Evolutionary conservation across 2,329 filamentous ascomycete genomes (phyloP).

Genomic region (Alternaria atra): DNA sequence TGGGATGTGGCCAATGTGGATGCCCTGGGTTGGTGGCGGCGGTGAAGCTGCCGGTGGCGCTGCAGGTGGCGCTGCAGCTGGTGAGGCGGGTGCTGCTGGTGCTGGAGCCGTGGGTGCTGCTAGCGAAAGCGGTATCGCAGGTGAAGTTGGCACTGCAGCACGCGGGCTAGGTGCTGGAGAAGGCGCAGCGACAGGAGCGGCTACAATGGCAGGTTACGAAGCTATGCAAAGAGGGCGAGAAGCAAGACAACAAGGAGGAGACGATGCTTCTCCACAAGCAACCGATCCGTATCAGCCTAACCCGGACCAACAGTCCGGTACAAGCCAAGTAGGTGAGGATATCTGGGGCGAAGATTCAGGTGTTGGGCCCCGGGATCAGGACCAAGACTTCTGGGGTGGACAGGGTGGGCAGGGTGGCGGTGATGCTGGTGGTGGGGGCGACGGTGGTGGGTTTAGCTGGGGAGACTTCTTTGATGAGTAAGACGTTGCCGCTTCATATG

Average conservation of each 20-base stretch:
- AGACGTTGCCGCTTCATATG: background rate
- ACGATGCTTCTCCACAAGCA: constrained; percentile 41
- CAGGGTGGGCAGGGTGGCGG: constrained; percentile 42
- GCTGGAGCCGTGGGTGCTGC: constrained; percentile 54
- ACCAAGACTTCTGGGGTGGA: constrained; percentile 43
- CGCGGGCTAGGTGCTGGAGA: constrained; percentile 52
- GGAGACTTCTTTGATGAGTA: constrained; percentile 37
- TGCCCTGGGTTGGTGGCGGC: constrained; percentile 57
- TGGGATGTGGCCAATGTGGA: constrained; percentile 59
- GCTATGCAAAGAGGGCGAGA: constrained; percentile 65
- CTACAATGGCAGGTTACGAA: constrained; percentile 70
- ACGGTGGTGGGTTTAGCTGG: constrained; percentile 35
- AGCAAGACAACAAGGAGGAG: constrained; percentile 25
- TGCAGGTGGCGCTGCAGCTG: constrained; percentile 54
- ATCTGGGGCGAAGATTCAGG: constrained; percentile 45
- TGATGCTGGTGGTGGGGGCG: constrained; percentile 40
- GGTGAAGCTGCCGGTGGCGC: constrained; percentile 47
- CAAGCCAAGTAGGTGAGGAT: constrained; percentile 31
- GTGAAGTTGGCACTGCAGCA: constrained; percentile 61
- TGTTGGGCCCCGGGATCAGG: constrained; percentile 26
- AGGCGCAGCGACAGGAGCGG: constrained; percentile 61
- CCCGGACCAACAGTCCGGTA: constrained; percentile 30
- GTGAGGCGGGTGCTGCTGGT: constrained; percentile 49
- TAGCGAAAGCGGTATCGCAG: constrained; percentile 52
- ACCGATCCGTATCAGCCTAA: constrained; percentile 32